Evolutionary conservation across 192 early-diverging fungal species (phyloP).

Genomic region (Backusella luteola): DNA sequence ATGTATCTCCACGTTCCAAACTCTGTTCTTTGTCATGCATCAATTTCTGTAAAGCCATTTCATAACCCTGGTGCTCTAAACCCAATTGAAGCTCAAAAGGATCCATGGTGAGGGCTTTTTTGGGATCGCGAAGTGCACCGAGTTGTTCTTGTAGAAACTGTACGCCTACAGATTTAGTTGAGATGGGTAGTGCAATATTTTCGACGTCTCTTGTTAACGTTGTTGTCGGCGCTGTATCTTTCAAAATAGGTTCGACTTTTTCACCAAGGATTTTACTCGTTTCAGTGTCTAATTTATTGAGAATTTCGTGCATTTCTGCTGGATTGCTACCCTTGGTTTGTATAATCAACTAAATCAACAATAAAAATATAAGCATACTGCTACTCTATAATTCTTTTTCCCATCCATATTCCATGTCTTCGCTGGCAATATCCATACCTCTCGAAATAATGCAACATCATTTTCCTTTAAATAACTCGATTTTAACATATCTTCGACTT

Average conservation of each 20-base stretch:
- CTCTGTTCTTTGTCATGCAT: conserved; percentile 52
- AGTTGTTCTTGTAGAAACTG: conserved; percentile 71
- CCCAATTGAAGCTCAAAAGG: conserved; percentile 74
- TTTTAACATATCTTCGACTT: conserved; percentile 25
- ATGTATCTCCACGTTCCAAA: conserved; percentile 52
- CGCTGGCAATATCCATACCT: conserved; percentile 27
- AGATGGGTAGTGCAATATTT: conserved; percentile 5
- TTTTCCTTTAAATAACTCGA: conserved; percentile 40
- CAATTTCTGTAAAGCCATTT: conserved; percentile 67
- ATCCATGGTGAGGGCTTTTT: conserved; percentile 36
- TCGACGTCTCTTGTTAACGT: background rate
- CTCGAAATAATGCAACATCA: conserved; percentile 43
- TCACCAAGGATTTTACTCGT: conserved; percentile 12
- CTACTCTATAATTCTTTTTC: background rate
- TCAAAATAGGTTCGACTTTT: background rate
- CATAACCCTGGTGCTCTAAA: conserved; percentile 80
- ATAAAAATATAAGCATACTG: background rate
- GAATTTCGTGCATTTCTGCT: conserved; percentile 30
- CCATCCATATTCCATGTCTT: background rate
- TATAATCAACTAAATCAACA: conserved; percentile 19
- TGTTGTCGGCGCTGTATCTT: background rate
- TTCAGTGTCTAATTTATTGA: conserved; percentile 27
- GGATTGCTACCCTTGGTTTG: conserved; percentile 11
- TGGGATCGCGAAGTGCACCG: conserved; percentile 43
- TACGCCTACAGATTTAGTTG: conserved; percentile 66